Conservation (phyloP, 2,329 filamentous ascomycete species). For the Monilinia aucupariae region DNA sequence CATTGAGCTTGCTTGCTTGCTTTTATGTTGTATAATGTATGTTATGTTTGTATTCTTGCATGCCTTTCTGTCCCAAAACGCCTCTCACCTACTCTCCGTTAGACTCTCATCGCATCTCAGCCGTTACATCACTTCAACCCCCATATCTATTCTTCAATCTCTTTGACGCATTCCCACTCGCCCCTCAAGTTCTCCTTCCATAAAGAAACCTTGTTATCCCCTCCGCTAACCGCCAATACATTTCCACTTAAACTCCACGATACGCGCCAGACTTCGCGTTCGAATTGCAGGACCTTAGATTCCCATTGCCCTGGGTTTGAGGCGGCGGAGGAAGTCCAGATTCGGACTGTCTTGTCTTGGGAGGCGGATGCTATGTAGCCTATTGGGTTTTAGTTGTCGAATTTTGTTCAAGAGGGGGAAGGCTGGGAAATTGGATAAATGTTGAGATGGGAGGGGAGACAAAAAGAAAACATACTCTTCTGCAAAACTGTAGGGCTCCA, state of each 20-base stretch:
- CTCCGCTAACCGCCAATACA: slow-evolving; percentile 85
- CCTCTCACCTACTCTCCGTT: background rate
- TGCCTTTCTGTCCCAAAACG: slow-evolving; percentile 5
- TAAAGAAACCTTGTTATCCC: slow-evolving; percentile 92
- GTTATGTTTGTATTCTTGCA: background rate
- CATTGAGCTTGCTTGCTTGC: background rate
- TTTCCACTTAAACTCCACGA: slow-evolving; percentile 98
- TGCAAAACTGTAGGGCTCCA: slow-evolving; percentile 94
- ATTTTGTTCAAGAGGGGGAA: background rate
- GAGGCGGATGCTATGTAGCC: slow-evolving; percentile 93
- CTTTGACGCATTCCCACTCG: slow-evolving; percentile 96
- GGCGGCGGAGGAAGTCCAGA: slow-evolving; percentile 76
- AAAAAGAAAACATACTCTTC: slow-evolving; percentile 43
- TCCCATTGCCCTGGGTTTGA: slow-evolving; percentile 69
- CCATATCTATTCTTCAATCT: slow-evolving; percentile 70
- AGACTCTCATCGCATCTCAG: background rate
- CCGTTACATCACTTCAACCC: background rate
- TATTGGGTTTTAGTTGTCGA: slow-evolving; percentile 24
- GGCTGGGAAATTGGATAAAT: too few relatives aligned
- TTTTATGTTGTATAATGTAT: background rate
- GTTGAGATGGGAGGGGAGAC: background rate
- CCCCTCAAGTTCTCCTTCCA: slow-evolving; percentile 98
- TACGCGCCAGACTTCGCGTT: slow-evolving; percentile 87
- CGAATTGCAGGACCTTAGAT: slow-evolving; percentile 79
- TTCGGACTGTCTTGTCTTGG: slow-evolving; percentile 94